Base-by-base conservation (phyloP, 169 alveolate species). In the Theileria annulata region DNA sequence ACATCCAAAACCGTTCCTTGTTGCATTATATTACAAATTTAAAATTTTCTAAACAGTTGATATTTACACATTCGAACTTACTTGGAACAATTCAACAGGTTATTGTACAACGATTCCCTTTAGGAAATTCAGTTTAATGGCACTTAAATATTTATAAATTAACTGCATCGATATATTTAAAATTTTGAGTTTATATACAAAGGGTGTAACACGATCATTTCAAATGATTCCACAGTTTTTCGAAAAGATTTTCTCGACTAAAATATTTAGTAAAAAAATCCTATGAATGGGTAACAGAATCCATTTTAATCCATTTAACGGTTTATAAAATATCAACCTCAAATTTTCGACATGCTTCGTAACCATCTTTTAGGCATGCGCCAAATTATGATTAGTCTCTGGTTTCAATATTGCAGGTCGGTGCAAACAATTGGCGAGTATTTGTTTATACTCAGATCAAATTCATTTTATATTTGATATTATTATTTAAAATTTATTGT, bases 21-120 rank as follows among this genome's bases (percentile, higher is more conserved):
- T 63, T 71, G 88, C 88, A 80, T 80, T 66, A 37, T 73, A 17
- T 33, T 17, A 48, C 42, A 23, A 19, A 15, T 33, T 35, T 42
- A 25, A 17, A 68, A 68, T 25, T 0, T 37, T 37, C 71, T 62
- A 62, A 62, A 62, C 23, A 0, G 13, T 19, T 10, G 31, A 23
- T 62, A 62, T 62, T 62, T 62, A 62, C 71, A 62, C 71, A 62
- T 21, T 62, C 2, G 71, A 62, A 30, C 71, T 62, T 62, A 62
- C 71, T 30, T 25, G 28, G 66, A 56, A 21, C 27, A 56, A 56
- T 56, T 21, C 51, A 42, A 42, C 51, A 17, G 13, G 13, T 42
- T 42, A 42, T 42, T 12, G 51, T 42, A 42, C 51, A 42, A 17
- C 51, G 51, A 42, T 42, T 12, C 15, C 15, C 1, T 42, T 10